Percentiles rank a stretch among this genome's conserved stretches.
These are phyloP conservation scores for Sarcodon aspratus DNA, from an alignment of 768 basidiomycete species.

Conservation along the genomic window DNA sequence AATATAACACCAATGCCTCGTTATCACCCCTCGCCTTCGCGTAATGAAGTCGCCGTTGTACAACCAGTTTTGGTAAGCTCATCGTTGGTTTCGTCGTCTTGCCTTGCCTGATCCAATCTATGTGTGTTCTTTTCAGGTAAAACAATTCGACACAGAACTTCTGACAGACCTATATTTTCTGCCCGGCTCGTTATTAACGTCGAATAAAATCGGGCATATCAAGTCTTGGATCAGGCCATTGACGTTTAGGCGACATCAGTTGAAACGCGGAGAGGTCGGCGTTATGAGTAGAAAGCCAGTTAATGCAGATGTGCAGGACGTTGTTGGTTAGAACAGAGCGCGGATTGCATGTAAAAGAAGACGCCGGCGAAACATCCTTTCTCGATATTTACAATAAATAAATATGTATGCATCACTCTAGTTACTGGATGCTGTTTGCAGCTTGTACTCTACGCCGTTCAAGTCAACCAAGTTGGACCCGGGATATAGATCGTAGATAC, in stretches of 20 bases:
- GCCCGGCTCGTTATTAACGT: conserved; percentile 67
- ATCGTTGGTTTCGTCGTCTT: not conserved
- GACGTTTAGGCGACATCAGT: conserved; percentile 23
- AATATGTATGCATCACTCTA: too few relatives aligned
- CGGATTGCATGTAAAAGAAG: too few relatives aligned
- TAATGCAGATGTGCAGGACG: too few relatives aligned
- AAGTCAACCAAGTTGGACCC: too few relatives aligned
- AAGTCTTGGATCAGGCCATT: conserved; percentile 81
- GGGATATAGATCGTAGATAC: too few relatives aligned
- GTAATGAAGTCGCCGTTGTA: conserved; percentile 82
- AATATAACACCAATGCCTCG: conserved; percentile 25
- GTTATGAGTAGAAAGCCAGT: too few relatives aligned
- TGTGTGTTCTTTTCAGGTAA: conserved; percentile 40
- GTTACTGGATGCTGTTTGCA: too few relatives aligned
- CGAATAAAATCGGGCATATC: conserved; percentile 66
- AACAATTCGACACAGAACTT: conserved; percentile 72
- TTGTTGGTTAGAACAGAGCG: too few relatives aligned
- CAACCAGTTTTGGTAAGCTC: conserved; percentile 76
- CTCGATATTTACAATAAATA: too few relatives aligned
- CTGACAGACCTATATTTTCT: conserved; percentile 67
- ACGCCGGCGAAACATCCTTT: too few relatives aligned
- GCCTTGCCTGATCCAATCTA: not conserved
- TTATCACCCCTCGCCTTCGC: conserved; percentile 83
- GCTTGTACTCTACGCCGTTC: too few relatives aligned
- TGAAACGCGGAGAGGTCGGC: conserved; percentile 2